A percentile compares a stretch with the other conserved stretches of the same genome.
These are phyloP conservation scores for Musa troglodytarum DNA, from an alignment of 176 grass and related monocot species.

Conservation along the genomic window DNA sequence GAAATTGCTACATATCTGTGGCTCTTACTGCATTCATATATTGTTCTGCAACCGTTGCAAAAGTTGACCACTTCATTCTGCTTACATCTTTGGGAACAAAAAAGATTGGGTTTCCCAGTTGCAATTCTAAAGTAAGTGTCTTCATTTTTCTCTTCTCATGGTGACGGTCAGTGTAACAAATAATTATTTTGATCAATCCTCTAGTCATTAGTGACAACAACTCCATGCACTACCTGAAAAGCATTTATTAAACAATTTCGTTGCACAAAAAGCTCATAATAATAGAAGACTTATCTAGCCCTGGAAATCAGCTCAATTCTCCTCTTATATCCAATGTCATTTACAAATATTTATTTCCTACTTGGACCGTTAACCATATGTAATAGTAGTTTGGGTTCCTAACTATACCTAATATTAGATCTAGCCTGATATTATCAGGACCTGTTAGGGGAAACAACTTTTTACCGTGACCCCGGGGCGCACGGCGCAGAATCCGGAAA, in stretches of 20 bases:
- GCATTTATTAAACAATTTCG: not conserved
- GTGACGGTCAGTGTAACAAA: not conserved
- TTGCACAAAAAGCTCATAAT: not conserved
- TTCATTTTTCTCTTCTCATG: not conserved
- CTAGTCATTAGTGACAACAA: not conserved
- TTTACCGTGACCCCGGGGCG: no score
- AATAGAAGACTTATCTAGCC: no score
- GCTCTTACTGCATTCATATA: not conserved
- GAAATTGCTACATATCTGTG: not conserved
- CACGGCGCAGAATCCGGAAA: no score
- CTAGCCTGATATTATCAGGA: no score
- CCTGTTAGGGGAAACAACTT: no score
- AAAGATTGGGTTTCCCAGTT: conserved; percentile 77
- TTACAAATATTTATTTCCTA: no score
- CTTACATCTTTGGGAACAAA: conserved; percentile 88
- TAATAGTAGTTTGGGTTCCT: no score
- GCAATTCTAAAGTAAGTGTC: conserved; percentile 55
- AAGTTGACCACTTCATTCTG: conserved; percentile 83
- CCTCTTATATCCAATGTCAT: no score
- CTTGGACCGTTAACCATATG: no score
- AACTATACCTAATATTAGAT: no score
- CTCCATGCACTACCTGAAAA: not conserved
- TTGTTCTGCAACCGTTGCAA: conserved; percentile 36
- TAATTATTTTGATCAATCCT: not conserved
- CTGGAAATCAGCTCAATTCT: no score